Evolutionary conservation across 2,329 filamentous ascomycete species (phyloP).

Genomic region (Diaporthe sp.): DNA sequence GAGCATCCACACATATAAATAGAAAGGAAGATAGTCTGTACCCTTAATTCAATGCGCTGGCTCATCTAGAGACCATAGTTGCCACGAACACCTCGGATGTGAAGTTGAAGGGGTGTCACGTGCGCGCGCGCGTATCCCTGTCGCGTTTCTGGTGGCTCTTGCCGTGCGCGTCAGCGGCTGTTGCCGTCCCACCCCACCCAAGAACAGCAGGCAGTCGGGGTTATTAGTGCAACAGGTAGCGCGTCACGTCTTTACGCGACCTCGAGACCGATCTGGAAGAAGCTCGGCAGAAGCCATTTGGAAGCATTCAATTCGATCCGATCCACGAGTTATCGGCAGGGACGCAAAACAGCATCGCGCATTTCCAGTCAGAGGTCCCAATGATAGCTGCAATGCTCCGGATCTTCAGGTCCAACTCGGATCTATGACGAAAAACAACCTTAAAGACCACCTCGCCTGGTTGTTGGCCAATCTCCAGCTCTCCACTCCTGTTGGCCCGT

Average conservation of each 20-base stretch:
- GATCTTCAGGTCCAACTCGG: constrained; percentile 56
- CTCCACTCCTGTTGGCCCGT: constrained; percentile 55
- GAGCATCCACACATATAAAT: not conserved
- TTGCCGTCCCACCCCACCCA: constrained; percentile 25
- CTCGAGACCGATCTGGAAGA: not conserved
- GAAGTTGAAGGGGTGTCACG: constrained; percentile 30
- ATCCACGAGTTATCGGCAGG: not conserved
- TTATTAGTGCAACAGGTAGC: not conserved
- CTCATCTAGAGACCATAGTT: not conserved
- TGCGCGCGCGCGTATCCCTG: constrained; percentile 23
- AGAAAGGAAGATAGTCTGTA: constrained; percentile 20
- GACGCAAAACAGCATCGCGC: not conserved
- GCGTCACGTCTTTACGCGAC: constrained; percentile 26
- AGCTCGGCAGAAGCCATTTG: not conserved
- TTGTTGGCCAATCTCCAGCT: constrained; percentile 64
- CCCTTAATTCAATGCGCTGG: not conserved
- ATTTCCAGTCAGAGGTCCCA: constrained; percentile 10
- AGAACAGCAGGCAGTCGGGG: constrained; percentile 4
- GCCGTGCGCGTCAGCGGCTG: constrained; percentile 33
- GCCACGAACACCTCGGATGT: too few species aligned
- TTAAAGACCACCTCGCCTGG: constrained; percentile 70
- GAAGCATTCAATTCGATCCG: not conserved
- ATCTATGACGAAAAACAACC: constrained; percentile 72
- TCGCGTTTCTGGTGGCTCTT: not conserved
- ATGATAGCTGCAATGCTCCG: constrained; percentile 43